Conservation (phyloP, 78 protist species). For the Dictyostelium firmibasis region DNA sequence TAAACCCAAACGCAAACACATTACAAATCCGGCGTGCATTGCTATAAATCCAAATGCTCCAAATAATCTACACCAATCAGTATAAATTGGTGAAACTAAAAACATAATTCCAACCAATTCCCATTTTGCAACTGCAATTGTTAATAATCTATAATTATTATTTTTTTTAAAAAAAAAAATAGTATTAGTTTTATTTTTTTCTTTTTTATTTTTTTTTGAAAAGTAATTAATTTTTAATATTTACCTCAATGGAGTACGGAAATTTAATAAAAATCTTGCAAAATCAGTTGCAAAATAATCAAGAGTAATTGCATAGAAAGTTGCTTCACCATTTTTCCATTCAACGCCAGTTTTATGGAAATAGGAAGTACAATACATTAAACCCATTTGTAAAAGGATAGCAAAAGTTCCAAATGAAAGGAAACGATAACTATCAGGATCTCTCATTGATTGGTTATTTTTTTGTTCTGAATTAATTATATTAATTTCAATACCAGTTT, state of each 20-base stretch:
- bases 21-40: slow-evolving; percentile 50
- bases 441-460: background rate
- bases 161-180: background rate
- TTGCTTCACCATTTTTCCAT: slow-evolving; percentile 71
- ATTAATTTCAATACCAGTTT: slow-evolving; percentile 5
- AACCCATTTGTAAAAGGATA: slow-evolving; percentile 46
- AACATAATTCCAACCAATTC: slow-evolving; percentile 44
- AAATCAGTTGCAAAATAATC: slow-evolving; percentile 48
- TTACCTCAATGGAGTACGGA: slow-evolving; percentile 23
- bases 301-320: slow-evolving; percentile 43
- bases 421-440: slow-evolving; percentile 34
- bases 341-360: slow-evolving; percentile 67
- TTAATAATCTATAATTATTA: background rate
- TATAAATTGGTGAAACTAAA: slow-evolving; percentile 16
- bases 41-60: slow-evolving; percentile 56
- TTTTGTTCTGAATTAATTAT: background rate
- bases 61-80: slow-evolving; percentile 42
- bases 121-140: slow-evolving; percentile 71
- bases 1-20: slow-evolving; percentile 37
- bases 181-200: background rate
- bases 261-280: slow-evolving; percentile 16
- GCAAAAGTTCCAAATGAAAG: slow-evolving; percentile 32
- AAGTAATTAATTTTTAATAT: no score
- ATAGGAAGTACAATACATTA: slow-evolving; percentile 42
- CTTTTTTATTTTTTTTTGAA: no score